Evolutionary conservation across 2,329 filamentous ascomycete genomes (phyloP), one percentile per base, ranked within the genome.

Genomic region (Davidsoniella neocaledoniae): DNA sequence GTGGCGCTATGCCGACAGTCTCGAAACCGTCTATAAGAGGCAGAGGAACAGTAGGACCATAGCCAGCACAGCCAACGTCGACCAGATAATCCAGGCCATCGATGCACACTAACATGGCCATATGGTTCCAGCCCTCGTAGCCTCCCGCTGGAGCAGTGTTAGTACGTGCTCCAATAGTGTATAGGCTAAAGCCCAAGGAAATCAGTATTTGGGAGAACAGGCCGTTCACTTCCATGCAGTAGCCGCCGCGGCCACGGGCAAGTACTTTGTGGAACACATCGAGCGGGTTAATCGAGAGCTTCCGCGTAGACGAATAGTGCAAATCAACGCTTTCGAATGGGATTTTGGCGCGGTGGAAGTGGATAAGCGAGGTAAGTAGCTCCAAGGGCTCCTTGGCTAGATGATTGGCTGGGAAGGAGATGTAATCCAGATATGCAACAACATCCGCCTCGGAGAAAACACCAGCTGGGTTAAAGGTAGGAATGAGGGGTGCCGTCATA

Each of bases 31-130:
- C 19, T 1, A 58, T 49, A 4, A 68, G 57, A 0, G 58, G 62
- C 1, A 68, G 46, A 3, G 66, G 66, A 1, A 53, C 43, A 23
- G 57, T 54, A 4, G 64, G 53, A 7, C 58, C 59, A 54, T 73
- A 68, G 48, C 67, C 68, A 17, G 77, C 78, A 56, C 79, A 81
- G 23, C 73, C 77, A 12, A 81, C 73, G 57, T 82, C 79, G 25
- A 74, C 66, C 54, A 72, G 60, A 58, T 71, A 73, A 40, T 63
- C 61, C 41, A 65, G 63, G 21, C 62, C 60, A 8, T 65, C 61
- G 19, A 83, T 66, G 23, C 65, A 71, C 43, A 80, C 69, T 49
- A 81, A 68, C 56, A 76, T 73, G 49, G 77, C 64, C 66, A 79
- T 74, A 59, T 81, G 77, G 12, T 64, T 63, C 73, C 75, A 70